Percentiles rank a stretch among this genome's conserved stretches.
Conservation (phyloP, 208 protist species). For the Porcisia hertigi region DNA sequence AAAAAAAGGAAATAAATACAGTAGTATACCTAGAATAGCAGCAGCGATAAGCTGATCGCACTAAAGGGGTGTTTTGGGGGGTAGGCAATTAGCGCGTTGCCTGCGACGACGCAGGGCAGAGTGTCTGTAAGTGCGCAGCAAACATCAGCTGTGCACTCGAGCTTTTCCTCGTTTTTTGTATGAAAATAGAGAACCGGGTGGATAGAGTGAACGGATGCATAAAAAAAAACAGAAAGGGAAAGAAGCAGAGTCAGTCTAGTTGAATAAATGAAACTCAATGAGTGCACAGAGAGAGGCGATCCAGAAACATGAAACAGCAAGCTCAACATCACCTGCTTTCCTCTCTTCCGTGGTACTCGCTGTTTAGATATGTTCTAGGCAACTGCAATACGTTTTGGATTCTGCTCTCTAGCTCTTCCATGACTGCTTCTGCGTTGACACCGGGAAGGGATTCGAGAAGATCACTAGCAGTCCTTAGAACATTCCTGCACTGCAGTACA, state of each 20-base stretch:
- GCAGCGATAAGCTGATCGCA: not conserved
- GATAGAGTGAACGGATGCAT: not conserved
- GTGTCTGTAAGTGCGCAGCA: not conserved
- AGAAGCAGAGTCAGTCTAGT: not conserved
- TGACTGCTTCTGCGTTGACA: not conserved
- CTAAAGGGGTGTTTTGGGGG: not conserved
- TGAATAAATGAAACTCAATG: not conserved
- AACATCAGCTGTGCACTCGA: not conserved
- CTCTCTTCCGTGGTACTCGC: not conserved
- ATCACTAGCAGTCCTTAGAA: slow-evolving; percentile 8
- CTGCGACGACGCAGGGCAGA: not conserved
- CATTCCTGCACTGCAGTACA: slow-evolving; percentile 11
- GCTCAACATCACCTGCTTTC: not conserved
- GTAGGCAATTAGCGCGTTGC: not conserved
- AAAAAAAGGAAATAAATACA: not conserved
- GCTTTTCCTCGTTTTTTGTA: not conserved
- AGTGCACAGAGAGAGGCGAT: not conserved
- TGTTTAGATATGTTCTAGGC: not conserved
- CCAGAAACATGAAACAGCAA: not conserved
- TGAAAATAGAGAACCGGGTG: not conserved
- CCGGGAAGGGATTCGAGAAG: slow-evolving; percentile 14
- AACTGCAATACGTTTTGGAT: slow-evolving; percentile 8
- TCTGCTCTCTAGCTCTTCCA: slow-evolving; percentile 13
- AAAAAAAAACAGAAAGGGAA: not conserved
- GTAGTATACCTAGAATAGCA: not conserved